Base-by-base conservation (phyloP, 768 basidiomycete species). In the Fistulinella prunicolor region DNA sequence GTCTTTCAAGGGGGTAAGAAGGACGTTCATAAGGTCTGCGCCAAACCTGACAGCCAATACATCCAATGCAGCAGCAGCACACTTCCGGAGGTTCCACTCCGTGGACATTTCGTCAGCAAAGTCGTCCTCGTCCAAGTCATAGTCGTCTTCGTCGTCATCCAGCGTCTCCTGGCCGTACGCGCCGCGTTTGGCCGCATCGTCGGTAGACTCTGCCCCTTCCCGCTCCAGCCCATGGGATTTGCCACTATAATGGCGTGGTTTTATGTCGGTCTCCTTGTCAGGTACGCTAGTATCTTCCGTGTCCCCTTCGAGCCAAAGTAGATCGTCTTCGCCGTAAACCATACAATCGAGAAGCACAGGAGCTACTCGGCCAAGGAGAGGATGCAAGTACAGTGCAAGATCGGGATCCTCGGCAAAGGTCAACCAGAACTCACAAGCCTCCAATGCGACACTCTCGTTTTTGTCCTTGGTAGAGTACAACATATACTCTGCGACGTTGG, bases 361-460 rank as follows among this genome's bases (percentile, higher is more conserved):
- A 3, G 89, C 92, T 34, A 99, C 91, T 58, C 90, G 89, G n/a
- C 76, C 83, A 9, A 99, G 76, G 50, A 94, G 79, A 2, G 94
- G 94, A 50, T 83, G 85, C 22, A 99, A 75, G 64, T 86, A 89
- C 3, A 83, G 80, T 9, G 84, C 83, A 20, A 98, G 77, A 42
- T 93, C 91, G 32, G 84, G 84, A 57, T 97, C 93, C 66, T 99
- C 96, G 14, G 96, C 94, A 62, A 99, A 98, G 1, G 94, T 96
- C 51, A 99, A 77, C 96, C 96, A 99, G 69, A 99, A 99, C 76
- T 99, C 96, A 77, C 94, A 96, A 20, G 96, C 96, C 72, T 99
- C 96, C 41, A 99, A 77, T 3, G 95, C 94, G 44, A 93, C 95
- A 53, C 86, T 87, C 70, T 97, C 94, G 66, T 97, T 93, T 71